Evolutionary conservation across 371 early-diverging fungal genomes (phyloP), one percentile per base, ranked within the genome.

Genomic region (Nematocida displodere): DNA sequence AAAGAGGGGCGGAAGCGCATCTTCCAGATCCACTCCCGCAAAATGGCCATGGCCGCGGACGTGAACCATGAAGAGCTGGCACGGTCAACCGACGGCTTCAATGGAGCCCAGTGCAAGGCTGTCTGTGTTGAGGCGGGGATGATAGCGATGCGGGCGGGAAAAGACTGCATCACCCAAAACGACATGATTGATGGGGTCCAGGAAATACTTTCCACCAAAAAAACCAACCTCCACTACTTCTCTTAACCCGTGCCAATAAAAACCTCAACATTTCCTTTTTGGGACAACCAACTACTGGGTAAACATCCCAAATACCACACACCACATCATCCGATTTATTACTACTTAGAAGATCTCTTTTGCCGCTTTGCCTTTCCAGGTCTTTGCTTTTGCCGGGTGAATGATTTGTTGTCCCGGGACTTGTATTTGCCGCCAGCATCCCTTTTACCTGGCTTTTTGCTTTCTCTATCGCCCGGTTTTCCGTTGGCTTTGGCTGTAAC

Each of bases 141-240:
- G 99, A 87, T 93, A 82, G 98, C 98, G 15, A 83, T 99, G 49
- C 86, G 97, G 44, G 87, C 94, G 50, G 91, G 91, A 1, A 92
- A 89, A 20, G 86, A 87, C 8, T 88, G 91, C 79, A 89, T 99
- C 66, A 86, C 85, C 58, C 99, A 99, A 76, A 97, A 95, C 83
- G 99, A 99, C 80, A 96, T 94, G 85, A 92, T 97, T 91, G 95
- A 96, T 80, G 94, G 93, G 34, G 95, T 97, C 58, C 92, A 94
- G 80, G 99, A 99, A 83, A 98, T 99, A 28, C 91, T 95, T 83
- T 92, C 98, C 61, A 95, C 94, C 89, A 99, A 99, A 89, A 98
- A 98, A 88, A 94, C 82, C 15, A 81, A 78, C 17, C 53, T 82
- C 15, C 64, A 77, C 33, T 86, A 86, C 78, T 86, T 83, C 79